Evolutionary conservation across 306 rosid species (phyloP), one percentile per base, ranked within the genome.

Genomic region (Trifolium subterraneum): DNA sequence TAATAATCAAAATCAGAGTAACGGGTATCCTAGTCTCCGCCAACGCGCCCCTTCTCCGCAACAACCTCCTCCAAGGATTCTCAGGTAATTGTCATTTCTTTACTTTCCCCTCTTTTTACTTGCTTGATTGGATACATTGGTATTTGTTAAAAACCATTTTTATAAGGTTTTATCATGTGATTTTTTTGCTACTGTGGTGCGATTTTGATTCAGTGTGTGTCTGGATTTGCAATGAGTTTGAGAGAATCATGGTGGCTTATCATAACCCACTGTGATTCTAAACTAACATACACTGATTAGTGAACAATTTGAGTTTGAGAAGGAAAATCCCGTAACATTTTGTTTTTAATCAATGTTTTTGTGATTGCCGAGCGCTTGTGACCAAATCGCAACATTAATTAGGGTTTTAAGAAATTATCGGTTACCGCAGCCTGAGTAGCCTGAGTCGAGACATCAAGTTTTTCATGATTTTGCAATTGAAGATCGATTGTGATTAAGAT

Each of bases 1-100:
- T 55, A 55, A 62, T 63, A 62, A 61, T 50, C 55, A 59, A 42
- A 76, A 63, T 77, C 82, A 77, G 35, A 72, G 55, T 25, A 83
- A 85, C 75, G 92, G 90, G 33, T 85, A 89, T 75, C 81, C 85
- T 31, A 93, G 91, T 83, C 97, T 93, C 67, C 98, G 96, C 47
- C 98, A 89, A 72, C 81, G 97, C 35, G 87, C 92, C 3, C 71
- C 83, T 64, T 90, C 96, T 27, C 96, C 96, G 23, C 96, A 82
- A 71, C 91, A 75, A 62, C 98, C 86, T 64, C 92, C 85, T 70
- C 87, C 87, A 48, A 92, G 98, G 35, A 78, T 86, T 84, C 96
- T 88, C 83, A 88, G 96, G 96, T 90, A 56, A 41, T 41, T 19
- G 2, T 23, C 36, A 38, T 71, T 41, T 19, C 5, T 16, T 45